Evolutionary conservation across 768 basidiomycete genomes (phyloP).

Genomic region (Phanerodontia chrysosporium): DNA sequence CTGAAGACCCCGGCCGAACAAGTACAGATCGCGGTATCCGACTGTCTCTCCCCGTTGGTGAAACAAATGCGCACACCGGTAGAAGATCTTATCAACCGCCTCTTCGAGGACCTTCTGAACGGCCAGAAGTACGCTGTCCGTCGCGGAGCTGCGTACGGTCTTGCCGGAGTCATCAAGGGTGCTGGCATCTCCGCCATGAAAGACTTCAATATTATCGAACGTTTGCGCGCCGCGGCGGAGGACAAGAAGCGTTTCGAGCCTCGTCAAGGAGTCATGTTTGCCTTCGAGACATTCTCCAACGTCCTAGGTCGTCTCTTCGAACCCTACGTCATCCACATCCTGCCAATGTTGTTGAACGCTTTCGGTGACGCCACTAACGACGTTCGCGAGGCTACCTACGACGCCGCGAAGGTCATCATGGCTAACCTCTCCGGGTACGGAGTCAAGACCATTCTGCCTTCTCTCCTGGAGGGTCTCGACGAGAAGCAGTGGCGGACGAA

Average conservation of each 20-base stretch:
- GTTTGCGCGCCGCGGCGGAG: slow-evolving; percentile 71
- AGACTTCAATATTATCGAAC: slow-evolving; percentile 72
- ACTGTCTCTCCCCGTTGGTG: slow-evolving; percentile 88
- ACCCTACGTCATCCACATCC: slow-evolving; percentile 81
- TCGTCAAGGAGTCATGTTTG: slow-evolving; percentile 92
- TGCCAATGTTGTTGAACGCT: slow-evolving; percentile 76
- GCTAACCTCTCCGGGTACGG: slow-evolving; percentile 91
- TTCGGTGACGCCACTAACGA: slow-evolving; percentile 87
- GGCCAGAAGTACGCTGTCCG: slow-evolving; percentile 86
- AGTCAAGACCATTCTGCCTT: slow-evolving; percentile 91
- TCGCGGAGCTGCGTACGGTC: slow-evolving; percentile 96
- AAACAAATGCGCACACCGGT: slow-evolving; percentile 59
- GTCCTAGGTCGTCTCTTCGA: slow-evolving; percentile 90
- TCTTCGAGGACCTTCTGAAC: slow-evolving; percentile 74
- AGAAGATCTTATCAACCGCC: slow-evolving; percentile 61
- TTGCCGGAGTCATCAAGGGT: slow-evolving; percentile 92
- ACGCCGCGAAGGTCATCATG: slow-evolving; percentile 93
- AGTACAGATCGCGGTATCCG: slow-evolving; percentile 94
- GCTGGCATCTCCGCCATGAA: slow-evolving; percentile 83
- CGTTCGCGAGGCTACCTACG: slow-evolving; percentile 90
- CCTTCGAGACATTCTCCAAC: slow-evolving; percentile 85
- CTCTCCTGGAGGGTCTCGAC: slow-evolving; percentile 83
- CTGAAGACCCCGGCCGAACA: slow-evolving; percentile 93
- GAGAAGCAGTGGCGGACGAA: slow-evolving; percentile 99
- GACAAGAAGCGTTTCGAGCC: slow-evolving; percentile 88